Evolutionary conservation across 305 asterid species (phyloP).

Genomic region (Plantago lanceolata): DNA sequence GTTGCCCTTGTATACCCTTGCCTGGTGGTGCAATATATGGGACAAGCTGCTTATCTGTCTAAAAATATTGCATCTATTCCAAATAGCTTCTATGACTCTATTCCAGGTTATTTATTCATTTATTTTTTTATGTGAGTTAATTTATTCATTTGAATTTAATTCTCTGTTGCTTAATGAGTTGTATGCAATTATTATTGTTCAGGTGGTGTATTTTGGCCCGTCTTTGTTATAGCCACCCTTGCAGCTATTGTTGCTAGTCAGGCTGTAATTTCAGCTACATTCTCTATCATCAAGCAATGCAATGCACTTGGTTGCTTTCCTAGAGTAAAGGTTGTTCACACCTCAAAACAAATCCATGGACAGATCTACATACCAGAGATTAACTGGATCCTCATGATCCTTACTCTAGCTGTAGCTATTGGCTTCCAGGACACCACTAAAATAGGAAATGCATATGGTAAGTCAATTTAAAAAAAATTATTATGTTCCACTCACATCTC

Average conservation of each 20-base stretch:
- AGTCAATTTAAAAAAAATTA: slow-evolving; percentile 23
- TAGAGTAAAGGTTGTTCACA: slow-evolving; percentile 77
- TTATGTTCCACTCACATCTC: background rate
- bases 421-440: slow-evolving; percentile 53
- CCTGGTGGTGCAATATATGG: slow-evolving; percentile 92
- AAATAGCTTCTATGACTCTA: slow-evolving; percentile 67
- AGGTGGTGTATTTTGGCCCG: slow-evolving; percentile 67
- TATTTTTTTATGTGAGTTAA: background rate
- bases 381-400: slow-evolving; percentile 80
- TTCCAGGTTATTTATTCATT: slow-evolving; percentile 65
- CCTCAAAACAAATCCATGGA: slow-evolving; percentile 67
- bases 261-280: slow-evolving; percentile 48
- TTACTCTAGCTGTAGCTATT: slow-evolving; percentile 68
- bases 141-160: background rate
- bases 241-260: slow-evolving; percentile 55
- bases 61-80: slow-evolving; percentile 54
- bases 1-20: slow-evolving; percentile 73
- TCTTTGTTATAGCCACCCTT: slow-evolving; percentile 43
- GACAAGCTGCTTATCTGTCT: slow-evolving; percentile 93
- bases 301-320: slow-evolving; percentile 54
- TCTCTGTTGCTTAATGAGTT: slow-evolving; percentile 5
- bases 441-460: slow-evolving; percentile 91
- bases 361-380: slow-evolving; percentile 82
- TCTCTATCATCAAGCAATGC: slow-evolving; percentile 50
- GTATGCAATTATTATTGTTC: slow-evolving; percentile 21